These are phyloP conservation scores for Cystofilobasidium capitatum DNA, from an alignment of 768 basidiomycete species.

Conservation along the genomic window DNA sequence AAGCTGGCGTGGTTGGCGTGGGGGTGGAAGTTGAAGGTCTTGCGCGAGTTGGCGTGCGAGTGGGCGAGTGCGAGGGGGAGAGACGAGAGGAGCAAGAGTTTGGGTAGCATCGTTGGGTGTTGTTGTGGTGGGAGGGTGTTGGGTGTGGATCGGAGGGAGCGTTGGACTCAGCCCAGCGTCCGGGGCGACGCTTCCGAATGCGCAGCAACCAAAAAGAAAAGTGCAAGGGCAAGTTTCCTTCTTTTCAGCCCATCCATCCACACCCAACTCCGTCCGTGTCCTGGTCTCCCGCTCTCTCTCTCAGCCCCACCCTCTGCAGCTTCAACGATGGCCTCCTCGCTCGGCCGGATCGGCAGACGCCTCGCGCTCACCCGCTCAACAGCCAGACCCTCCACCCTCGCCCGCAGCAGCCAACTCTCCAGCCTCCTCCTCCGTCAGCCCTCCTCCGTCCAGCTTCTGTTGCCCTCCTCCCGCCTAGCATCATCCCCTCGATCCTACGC, in stretches of 20 bases:
- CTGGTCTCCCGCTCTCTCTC: too few relatives aligned
- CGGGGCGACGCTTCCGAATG: too few relatives aligned
- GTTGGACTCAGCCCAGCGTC: neutral
- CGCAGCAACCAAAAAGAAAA: too few relatives aligned
- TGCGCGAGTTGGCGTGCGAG: constrained; percentile 45
- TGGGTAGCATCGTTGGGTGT: constrained; percentile 22
- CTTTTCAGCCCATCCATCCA: too few relatives aligned
- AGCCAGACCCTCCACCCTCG: too few relatives aligned
- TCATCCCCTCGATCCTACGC: neutral
- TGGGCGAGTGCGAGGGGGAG: constrained; percentile 23
- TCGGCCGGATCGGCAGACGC: too few relatives aligned
- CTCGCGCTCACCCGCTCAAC: too few relatives aligned
- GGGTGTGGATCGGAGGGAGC: neutral
- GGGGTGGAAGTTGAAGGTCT: constrained; percentile 56
- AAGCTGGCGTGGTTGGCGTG: constrained; percentile 39
- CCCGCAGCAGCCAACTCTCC: neutral
- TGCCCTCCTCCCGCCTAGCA: neutral
- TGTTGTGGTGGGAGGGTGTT: neutral
- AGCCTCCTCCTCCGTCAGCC: neutral
- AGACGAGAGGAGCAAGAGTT: constrained; percentile 19
- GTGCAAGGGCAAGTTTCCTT: too few relatives aligned
- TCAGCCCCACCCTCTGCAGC: too few relatives aligned
- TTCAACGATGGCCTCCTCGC: too few relatives aligned
- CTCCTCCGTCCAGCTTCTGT: neutral
- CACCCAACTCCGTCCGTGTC: too few relatives aligned